These are phyloP conservation scores for Miscanthus lutarioriparius DNA, from an alignment of 176 grass and related monocot species.

Conservation along the genomic window DNA sequence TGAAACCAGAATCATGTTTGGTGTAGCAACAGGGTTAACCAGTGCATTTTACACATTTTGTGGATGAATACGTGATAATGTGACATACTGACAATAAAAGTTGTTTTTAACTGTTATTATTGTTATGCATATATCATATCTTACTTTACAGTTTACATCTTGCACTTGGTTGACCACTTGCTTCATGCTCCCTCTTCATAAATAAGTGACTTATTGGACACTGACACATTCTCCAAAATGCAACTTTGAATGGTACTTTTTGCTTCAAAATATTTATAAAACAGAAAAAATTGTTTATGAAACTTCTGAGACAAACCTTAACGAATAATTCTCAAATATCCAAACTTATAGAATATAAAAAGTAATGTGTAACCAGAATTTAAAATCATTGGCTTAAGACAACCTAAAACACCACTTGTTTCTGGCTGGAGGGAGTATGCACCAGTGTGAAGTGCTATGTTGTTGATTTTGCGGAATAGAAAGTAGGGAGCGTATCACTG, in stretches of 20 bases:
- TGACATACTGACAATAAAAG: neutral
- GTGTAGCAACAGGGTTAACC: neutral
- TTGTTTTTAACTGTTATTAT: neutral
- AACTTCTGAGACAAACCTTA: neutral
- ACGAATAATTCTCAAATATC: neutral
- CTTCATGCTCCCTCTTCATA: neutral
- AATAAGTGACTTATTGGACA: neutral
- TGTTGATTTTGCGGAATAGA: neutral
- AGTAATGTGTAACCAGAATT: neutral
- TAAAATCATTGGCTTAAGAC: neutral
- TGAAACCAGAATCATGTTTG: constrained; percentile 4
- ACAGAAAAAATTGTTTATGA: neutral
- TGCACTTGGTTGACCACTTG: neutral
- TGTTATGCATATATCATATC: neutral
- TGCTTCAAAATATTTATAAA: neutral
- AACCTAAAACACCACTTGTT: neutral
- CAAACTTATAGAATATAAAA: neutral
- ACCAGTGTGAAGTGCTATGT: constrained; percentile 20
- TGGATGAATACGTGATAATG: neutral
- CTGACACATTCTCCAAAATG: neutral
- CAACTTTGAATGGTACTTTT: neutral
- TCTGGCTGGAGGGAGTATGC: neutral
- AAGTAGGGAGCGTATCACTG: neutral
- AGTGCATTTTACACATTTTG: constrained; percentile 7
- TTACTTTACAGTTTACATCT: neutral